Evolutionary conservation across 257 asterid species (phyloP), one percentile per base, ranked within the genome.

Genomic region (Ilex asprella): DNA sequence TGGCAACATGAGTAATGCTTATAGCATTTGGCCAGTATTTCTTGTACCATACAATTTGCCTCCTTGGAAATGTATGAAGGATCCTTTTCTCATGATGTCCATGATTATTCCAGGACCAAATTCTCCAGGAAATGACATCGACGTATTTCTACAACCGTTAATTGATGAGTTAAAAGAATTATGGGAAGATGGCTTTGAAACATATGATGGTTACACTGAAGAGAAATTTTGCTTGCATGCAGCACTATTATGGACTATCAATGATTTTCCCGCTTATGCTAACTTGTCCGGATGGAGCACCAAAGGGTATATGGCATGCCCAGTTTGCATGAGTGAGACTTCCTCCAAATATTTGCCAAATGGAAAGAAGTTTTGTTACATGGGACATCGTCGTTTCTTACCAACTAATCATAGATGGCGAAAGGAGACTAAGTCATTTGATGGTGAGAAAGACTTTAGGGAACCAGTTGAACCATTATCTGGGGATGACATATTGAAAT

Each of bases 281-380:
- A 54, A 49, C 30, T 39, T 69, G 7, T 62, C 35, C 0, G 56
- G 69, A 1, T 56, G 35, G 59, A 61, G 29, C 4, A 63, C 74
- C 6, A 12, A 6, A 3, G 65, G 61, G 2, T 47, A 39, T 11
- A 0, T 4, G 0, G 50, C 74, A 0, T 62, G 39, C 30, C 69
- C 74, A 0, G 0, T 31, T 30, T 70, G 65, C 15, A 70, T 39
- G 55, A 30, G 55, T 41, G 62, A 56, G 30, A 62, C 57, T 10
- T 44, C 9, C 30, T 46, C 32, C 2, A 51, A 49, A 9, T 59
- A 62, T 62, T 62, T 62, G 32, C 35, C 5, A 1, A 52, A 51
- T 51, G 9, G 67, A 9, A 2, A 4, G 16, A 62, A 62, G 7
- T 31, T 27, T 16, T 62, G 59, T 43, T 62, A 51, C 12, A 51